Evolutionary conservation across 2,329 filamentous ascomycete genomes (phyloP).

Genomic region (Aspergillus hortae): DNA sequence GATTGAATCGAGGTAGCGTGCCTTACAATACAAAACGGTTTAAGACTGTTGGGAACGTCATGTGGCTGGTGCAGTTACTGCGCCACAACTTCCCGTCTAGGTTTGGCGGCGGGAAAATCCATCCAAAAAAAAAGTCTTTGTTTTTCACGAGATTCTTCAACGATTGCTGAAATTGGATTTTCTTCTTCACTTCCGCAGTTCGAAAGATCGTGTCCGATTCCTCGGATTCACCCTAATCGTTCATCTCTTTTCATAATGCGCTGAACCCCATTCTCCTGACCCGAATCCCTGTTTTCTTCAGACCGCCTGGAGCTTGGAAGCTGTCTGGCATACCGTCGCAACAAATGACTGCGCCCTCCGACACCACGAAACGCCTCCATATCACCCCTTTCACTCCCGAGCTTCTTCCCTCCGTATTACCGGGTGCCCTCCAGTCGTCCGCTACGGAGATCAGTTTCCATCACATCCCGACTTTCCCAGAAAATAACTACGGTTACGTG

Average conservation of each 20-base stretch:
- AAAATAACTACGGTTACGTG: conserved; percentile 85
- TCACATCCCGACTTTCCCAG: conserved; percentile 78
- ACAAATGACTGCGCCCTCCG: conserved; percentile 19
- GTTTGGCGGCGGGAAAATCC: conserved; percentile 15
- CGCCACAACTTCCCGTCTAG: conserved; percentile 1
- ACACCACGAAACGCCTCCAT: conserved; percentile 61
- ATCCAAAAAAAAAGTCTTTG: conserved; percentile 3
- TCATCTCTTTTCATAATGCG: not conserved
- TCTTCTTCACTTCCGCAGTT: not conserved
- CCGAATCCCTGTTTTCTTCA: not conserved
- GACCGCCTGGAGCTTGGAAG: not conserved
- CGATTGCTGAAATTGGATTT: not conserved
- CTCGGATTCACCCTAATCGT: no score
- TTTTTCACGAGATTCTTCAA: not conserved
- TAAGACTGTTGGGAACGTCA: not conserved
- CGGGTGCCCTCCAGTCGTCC: conserved; percentile 60
- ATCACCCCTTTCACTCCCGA: conserved; percentile 80
- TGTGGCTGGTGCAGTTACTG: not conserved
- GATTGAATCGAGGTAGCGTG: no score
- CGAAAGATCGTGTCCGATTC: no score
- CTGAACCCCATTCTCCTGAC: not conserved
- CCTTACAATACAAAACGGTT: no score
- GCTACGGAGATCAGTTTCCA: conserved; percentile 88
- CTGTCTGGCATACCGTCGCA: not conserved
- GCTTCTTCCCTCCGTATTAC: conserved; percentile 69